phyloP scores from a whole-genome alignment of 208 protist genomes.

The Acanthamoeba castellanii region DNA sequence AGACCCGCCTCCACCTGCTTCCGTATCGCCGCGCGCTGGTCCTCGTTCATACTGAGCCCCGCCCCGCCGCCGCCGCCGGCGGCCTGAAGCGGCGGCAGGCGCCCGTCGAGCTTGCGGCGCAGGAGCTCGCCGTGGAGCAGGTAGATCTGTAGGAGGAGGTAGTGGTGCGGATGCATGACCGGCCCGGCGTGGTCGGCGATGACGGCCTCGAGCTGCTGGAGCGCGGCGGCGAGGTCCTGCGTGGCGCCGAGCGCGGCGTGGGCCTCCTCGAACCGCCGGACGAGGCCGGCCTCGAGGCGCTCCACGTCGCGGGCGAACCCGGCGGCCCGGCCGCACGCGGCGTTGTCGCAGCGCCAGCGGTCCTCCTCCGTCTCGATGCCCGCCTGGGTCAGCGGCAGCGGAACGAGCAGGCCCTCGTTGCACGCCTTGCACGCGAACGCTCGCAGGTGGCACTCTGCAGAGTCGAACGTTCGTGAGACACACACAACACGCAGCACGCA shows the following conservation, averaged over 20 bases:
- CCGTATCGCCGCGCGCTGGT: background rate
- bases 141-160: conserved; percentile 22
- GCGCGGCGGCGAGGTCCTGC: background rate
- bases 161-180: conserved; percentile 23
- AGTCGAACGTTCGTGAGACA: too few relatives aligned
- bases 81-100: background rate
- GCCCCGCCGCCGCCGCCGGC: background rate
- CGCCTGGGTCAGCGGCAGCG: background rate
- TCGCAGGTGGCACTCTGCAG: background rate
- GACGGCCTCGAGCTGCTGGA: conserved; percentile 8
- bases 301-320: background rate
- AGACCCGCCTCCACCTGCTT: conserved; percentile 7
- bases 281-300: background rate
- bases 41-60: background rate
- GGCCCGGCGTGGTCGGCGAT: background rate
- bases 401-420: background rate
- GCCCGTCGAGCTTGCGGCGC: background rate
- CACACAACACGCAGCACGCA: too few relatives aligned
- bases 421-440: background rate
- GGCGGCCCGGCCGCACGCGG: background rate
- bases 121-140: conserved; percentile 20
- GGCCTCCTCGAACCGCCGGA: conserved; percentile 7
- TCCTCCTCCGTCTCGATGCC: conserved; percentile 19
- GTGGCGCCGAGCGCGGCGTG: background rate
- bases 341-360: conserved; percentile 51